phyloP scores from a whole-genome alignment of 2,329 filamentous ascomycete species.

The Septoria petroselini region DNA sequence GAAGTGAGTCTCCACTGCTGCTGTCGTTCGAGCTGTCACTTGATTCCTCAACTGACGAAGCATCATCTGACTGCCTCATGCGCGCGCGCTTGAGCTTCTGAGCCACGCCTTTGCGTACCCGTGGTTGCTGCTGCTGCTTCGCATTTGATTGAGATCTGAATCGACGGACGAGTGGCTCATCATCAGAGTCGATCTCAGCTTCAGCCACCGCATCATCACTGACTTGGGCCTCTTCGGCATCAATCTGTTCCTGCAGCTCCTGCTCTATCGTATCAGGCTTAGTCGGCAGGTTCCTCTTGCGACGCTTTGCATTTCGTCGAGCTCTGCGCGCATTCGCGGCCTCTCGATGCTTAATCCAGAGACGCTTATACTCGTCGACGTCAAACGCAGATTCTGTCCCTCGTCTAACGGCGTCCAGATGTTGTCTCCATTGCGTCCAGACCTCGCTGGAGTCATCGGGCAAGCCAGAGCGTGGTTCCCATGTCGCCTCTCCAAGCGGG shows the following conservation, averaged over 20 bases:
- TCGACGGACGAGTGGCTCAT: slow-evolving; percentile 7
- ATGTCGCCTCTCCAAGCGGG: slow-evolving; percentile 28
- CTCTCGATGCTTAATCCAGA: slow-evolving; percentile 10
- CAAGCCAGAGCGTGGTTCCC: slow-evolving; percentile 33
- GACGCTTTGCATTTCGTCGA: slow-evolving; percentile 31
- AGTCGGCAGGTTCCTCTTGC: slow-evolving; percentile 19
- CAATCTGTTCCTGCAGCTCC: slow-evolving; percentile 15
- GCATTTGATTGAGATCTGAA: neutral
- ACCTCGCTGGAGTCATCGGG: slow-evolving; percentile 11
- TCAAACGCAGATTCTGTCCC: slow-evolving; percentile 29
- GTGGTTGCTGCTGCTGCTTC: neutral
- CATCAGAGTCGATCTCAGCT: slow-evolving; percentile 14
- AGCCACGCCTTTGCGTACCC: slow-evolving; percentile 30
- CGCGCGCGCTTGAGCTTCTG: slow-evolving; percentile 19
- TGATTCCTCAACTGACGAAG: slow-evolving; percentile 13
- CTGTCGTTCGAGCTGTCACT: neutral
- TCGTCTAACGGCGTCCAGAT: slow-evolving; percentile 20
- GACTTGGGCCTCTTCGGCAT: slow-evolving; percentile 17
- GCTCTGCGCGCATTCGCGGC: slow-evolving; percentile 16
- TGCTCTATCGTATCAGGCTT: slow-evolving; percentile 8
- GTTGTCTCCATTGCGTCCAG: slow-evolving; percentile 26
- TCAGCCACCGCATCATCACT: neutral
- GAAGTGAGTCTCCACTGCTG: slow-evolving; percentile 11
- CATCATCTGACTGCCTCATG: neutral
- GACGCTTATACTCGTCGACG: slow-evolving; percentile 24